phyloP scores from a whole-genome alignment of 2,329 filamentous ascomycete genomes.

The Exophiala sp. region DNA sequence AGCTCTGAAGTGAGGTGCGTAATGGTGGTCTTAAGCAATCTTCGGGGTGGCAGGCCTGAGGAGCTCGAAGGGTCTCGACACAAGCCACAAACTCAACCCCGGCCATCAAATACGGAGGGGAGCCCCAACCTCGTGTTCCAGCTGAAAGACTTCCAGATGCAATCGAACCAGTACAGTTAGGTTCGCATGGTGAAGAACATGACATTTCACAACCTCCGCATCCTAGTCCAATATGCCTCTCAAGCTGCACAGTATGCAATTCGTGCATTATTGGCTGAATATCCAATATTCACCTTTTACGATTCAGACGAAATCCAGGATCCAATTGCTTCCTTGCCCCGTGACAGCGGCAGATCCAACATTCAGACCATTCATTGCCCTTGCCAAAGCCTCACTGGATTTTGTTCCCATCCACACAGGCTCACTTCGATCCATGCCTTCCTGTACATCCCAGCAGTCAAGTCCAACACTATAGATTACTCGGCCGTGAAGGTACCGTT shows the following conservation, averaged over 20 bases:
- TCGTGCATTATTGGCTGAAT: not conserved
- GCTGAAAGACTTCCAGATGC: not conserved
- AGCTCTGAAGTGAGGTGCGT: too few species aligned
- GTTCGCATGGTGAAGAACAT: not conserved
- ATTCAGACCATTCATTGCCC: slow-evolving; percentile 6
- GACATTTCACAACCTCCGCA: not conserved
- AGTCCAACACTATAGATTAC: slow-evolving; percentile 45
- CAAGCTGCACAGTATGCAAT: not conserved
- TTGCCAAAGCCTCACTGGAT: slow-evolving; percentile 15
- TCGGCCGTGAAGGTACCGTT: slow-evolving; percentile 36
- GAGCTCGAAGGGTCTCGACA: not conserved
- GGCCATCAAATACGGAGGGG: not conserved
- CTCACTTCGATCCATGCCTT: slow-evolving; percentile 40
- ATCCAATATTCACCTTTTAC: not conserved
- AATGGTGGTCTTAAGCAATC: too few species aligned
- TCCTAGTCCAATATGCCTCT: too few species aligned
- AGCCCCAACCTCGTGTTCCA: not conserved
- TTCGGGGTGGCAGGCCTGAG: too few species aligned
- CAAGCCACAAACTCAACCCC: slow-evolving; percentile 12
- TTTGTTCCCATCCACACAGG: slow-evolving; percentile 44
- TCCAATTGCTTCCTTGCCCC: slow-evolving; percentile 16
- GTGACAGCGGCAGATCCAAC: not conserved
- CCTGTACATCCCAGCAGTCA: slow-evolving; percentile 44
- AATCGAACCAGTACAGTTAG: not conserved
- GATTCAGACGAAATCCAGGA: slow-evolving; percentile 18